These are phyloP conservation scores for Pseudogymnoascus sp. DNA, from an alignment of 2,329 filamentous ascomycete genomes.

Conservation along the genomic window DNA sequence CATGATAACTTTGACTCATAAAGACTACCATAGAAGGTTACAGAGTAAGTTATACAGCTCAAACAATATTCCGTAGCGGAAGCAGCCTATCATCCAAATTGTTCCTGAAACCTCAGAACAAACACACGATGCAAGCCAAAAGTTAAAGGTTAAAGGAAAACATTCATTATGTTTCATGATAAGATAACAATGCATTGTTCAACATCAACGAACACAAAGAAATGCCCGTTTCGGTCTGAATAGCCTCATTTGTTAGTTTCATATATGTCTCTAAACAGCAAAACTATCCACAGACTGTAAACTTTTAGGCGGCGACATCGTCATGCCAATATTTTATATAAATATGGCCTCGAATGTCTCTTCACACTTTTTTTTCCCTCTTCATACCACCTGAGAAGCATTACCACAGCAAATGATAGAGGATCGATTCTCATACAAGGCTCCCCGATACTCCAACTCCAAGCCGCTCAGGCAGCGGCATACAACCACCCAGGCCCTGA, in stretches of 20 bases:
- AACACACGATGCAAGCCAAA: neutral
- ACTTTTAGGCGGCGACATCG: neutral
- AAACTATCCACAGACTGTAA: neutral
- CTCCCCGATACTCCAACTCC: neutral
- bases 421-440: neutral
- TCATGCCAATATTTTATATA: neutral
- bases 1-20: neutral
- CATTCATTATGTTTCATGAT: neutral
- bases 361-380: neutral
- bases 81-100: neutral
- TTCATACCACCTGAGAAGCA: neutral
- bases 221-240: neutral
- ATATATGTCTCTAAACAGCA: neutral
- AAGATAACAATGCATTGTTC: neutral
- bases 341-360: neutral
- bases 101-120: neutral
- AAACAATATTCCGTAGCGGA: neutral
- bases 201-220: neutral
- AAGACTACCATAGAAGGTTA: neutral
- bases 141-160: neutral
- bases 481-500: neutral
- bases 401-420: neutral
- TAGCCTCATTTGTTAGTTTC: neutral
- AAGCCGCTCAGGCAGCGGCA: neutral
- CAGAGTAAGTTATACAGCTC: neutral